Evolutionary conservation across 495 filamentous ascomycete genomes (phyloP).

Genomic region (Letharia lupina): DNA sequence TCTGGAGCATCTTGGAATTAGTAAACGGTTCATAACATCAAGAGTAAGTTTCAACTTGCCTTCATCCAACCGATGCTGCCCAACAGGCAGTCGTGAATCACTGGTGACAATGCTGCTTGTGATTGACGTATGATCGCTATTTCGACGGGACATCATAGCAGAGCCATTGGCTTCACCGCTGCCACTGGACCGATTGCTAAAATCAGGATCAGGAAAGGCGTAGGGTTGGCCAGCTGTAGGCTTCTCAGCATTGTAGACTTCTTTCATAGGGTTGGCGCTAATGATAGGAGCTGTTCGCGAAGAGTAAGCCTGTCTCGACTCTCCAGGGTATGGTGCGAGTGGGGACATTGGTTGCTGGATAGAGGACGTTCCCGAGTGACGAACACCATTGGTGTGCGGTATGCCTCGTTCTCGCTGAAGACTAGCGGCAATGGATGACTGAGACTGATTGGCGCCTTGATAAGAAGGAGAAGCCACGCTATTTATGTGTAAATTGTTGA

Average conservation of each 20-base stretch:
- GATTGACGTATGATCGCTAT: slow-evolving; percentile 64
- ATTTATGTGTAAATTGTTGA: slow-evolving; percentile 60
- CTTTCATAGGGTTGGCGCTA: slow-evolving; percentile 65
- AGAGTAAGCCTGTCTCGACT: slow-evolving; percentile 45
- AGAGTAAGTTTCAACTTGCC: slow-evolving; percentile 26
- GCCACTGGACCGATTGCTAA: slow-evolving; percentile 42
- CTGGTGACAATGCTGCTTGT: slow-evolving; percentile 64
- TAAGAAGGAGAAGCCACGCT: slow-evolving; percentile 53
- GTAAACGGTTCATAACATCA: background rate
- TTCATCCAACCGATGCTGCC: slow-evolving; percentile 58
- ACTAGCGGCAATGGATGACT: slow-evolving; percentile 61
- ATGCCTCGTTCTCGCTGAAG: slow-evolving; percentile 50
- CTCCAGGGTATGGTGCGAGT: slow-evolving; percentile 39
- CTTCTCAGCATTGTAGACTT: slow-evolving; percentile 70
- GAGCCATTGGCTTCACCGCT: slow-evolving; percentile 39
- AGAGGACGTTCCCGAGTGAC: slow-evolving; percentile 41
- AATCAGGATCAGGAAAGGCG: slow-evolving; percentile 72
- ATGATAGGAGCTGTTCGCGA: slow-evolving; percentile 66
- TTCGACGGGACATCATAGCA: slow-evolving; percentile 51
- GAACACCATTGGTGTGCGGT: slow-evolving; percentile 48
- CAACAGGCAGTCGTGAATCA: slow-evolving; percentile 60
- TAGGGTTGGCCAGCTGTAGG: slow-evolving; percentile 76
- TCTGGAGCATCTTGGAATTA: slow-evolving; percentile 18
- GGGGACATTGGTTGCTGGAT: slow-evolving; percentile 40
- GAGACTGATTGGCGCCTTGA: slow-evolving; percentile 66